Percentiles rank a stretch among this genome's conserved stretches.
Conservation (phyloP, 352 stramenopile genomes). For the Pythium brassicae region DNA sequence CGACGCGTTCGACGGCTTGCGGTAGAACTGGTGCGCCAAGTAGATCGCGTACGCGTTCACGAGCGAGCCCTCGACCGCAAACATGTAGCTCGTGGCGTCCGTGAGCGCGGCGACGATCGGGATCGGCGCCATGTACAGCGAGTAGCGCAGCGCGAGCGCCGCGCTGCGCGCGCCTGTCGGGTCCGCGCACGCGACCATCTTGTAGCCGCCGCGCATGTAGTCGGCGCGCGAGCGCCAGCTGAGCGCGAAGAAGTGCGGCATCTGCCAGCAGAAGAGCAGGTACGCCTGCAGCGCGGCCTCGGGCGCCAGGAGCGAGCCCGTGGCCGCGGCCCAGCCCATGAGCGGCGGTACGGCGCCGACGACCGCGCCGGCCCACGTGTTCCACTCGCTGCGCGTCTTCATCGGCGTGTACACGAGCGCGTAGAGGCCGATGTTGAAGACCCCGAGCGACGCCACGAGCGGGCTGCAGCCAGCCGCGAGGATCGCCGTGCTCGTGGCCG, state of each 20-base stretch:
- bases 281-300: slow-evolving; percentile 77
- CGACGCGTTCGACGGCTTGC: slow-evolving; percentile 92
- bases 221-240: slow-evolving; percentile 95
- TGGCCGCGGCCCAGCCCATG: slow-evolving; percentile 98
- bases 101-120: slow-evolving; percentile 89
- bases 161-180: slow-evolving; percentile 91
- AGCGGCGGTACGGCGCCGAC: slow-evolving; percentile 98
- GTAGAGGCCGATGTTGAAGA: slow-evolving; percentile 98
- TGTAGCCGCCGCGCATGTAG: slow-evolving; percentile 89
- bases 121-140: slow-evolving; percentile 92
- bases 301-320: slow-evolving; percentile 66
- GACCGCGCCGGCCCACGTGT: slow-evolving; percentile 98
- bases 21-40: slow-evolving; percentile 93
- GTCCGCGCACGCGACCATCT: slow-evolving; percentile 95
- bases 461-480: slow-evolving; percentile 93
- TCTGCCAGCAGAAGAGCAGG: slow-evolving; percentile 98
- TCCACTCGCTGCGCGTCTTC: slow-evolving; percentile 95
- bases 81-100: slow-evolving; percentile 98
- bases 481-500: slow-evolving; percentile 84
- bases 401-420: slow-evolving; percentile 98
- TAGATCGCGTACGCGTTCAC: slow-evolving; percentile 97
- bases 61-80: slow-evolving; percentile 94
- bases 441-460: slow-evolving; percentile 92
- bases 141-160: slow-evolving; percentile 92
- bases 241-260: slow-evolving; percentile 99